Evolutionary conservation across 2,329 filamentous ascomycete genomes (phyloP), one percentile per base, ranked within the genome.

Genomic region (Coniochaeta sp.): DNA sequence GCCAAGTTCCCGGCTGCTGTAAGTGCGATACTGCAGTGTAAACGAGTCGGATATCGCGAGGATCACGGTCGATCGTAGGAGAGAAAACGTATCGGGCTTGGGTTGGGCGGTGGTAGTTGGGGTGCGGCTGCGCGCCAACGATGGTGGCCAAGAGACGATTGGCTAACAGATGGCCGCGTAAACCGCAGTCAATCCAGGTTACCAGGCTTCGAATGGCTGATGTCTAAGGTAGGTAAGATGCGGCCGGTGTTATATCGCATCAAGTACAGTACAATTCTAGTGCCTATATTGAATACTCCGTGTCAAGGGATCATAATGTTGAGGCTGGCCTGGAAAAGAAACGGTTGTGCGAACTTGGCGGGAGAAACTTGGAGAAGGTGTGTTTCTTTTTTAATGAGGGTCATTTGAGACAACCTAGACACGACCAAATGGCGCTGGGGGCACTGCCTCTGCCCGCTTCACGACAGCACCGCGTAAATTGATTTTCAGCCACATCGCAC

Each of bases 301-400:
- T 17, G 38, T 40, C 38, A 47, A 47, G 19, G 22, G 42, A 47
- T 24, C 10, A 22, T 22, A 1, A 4, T 28, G 1, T 52, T 52
- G 47, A 52, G 24, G 47, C 47, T 52, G 47, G 22, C 47, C 26
- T 6, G 47, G 2, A 17, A 30, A n/a, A 26, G 22, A 5, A 52
- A 52, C 8, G 47, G 47, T 30, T 24, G 47, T 30, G 47, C 47
- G n/a, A 52, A 30, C 47, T 30, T 28, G 26, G 47, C 47, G 47
- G 24, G 24, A 52, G 16, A 24, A 28, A 24, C n/a, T 24, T n/a
- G n/a, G 42, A 24, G 42, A 47, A 47, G 10, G 47, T 30, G 47
- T 52, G 47, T 30, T 52, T 28, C 24, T 52, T 52, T 52, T 52
- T 52, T 52, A 52, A 52, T 52, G 47, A 52, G 47, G 47, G 47